Conservation (phyloP, 257 asterid species). For the Solanum pinnatisectum region DNA sequence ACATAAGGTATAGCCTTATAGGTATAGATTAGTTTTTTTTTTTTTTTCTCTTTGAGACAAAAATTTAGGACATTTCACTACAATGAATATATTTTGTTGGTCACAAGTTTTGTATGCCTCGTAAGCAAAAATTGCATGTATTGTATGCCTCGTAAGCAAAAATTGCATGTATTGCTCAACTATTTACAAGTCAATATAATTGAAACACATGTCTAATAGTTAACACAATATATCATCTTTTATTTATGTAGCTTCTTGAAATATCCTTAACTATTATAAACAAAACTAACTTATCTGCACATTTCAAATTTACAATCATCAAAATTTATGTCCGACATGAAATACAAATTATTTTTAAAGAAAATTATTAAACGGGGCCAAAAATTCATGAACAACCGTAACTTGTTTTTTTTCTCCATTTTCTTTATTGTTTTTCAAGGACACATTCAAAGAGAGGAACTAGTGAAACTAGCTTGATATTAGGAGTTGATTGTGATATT, state of each 20-base stretch:
- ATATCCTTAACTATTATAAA: not conserved
- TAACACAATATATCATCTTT: not conserved
- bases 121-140: not conserved
- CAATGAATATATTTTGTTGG: not conserved
- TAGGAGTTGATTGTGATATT: not conserved
- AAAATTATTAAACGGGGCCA: no score
- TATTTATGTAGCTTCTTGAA: not conserved
- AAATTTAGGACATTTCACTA: not conserved
- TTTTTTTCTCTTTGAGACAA: not conserved
- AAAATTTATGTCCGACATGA: not conserved
- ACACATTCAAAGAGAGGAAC: not conserved
- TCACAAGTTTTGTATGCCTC: not conserved
- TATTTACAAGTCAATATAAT: no score
- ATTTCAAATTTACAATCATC: not conserved
- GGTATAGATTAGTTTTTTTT: not conserved
- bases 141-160: not conserved
- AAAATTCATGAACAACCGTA: not conserved
- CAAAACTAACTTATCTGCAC: not conserved
- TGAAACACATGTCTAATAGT: no score
- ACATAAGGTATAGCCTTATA: not conserved
- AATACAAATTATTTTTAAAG: not conserved
- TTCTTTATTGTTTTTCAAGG: not conserved
- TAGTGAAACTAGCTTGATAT: not conserved
- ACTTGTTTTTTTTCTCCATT: not conserved
- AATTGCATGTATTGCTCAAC: not conserved